Evolutionary conservation across 169 alveolate species (phyloP), one percentile per base, ranked within the genome.

Genomic region (Babesia divergens): DNA sequence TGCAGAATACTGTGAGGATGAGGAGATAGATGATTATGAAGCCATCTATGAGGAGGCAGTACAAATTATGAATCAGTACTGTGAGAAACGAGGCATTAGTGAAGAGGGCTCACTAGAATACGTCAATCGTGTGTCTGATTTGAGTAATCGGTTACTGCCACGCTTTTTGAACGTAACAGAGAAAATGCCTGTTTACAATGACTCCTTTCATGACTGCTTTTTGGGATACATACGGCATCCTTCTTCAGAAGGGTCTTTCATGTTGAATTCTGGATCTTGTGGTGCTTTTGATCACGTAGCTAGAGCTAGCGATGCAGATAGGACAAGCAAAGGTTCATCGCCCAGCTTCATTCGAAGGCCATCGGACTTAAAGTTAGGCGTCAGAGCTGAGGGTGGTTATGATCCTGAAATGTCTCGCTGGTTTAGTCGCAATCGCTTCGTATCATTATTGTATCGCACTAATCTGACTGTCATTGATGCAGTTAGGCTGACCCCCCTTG

Each of bases 101-200:
- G 71, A 54, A 44, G 74, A 70, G 40, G 47, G 29, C 16, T 18
- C 65, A 2, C 7, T 40, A 28, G 82, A 56, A 3, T 77, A 59
- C 24, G 70, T 77, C 16, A 55, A 38, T 20, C 46, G 86, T 22
- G 56, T 77, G 11, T 28, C 38, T 3, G 80, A 53, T 38, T 54
- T 77, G 42, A 77, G 38, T 26, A 67, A n/a, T 46, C 53, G 86
- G 14, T 31, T 77, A 50, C 58, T 77, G 1, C 86, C 86, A 13
- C 71, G 59, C 32, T 35, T 77, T 16, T 26, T 77, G 13, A 77
- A 68, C 40, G 58, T 37, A 14, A n/a, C 40, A 9, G 65, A 14
- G 14, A 67, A 44, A 22, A 42, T 68, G 13, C 86, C 86, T 18
- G 38, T 77, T 9, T 49, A 49, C 56, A 34, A 47, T 47, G 74